Conservation (phyloP, 129 eudicot genomes). For the Lactuca sativa region DNA sequence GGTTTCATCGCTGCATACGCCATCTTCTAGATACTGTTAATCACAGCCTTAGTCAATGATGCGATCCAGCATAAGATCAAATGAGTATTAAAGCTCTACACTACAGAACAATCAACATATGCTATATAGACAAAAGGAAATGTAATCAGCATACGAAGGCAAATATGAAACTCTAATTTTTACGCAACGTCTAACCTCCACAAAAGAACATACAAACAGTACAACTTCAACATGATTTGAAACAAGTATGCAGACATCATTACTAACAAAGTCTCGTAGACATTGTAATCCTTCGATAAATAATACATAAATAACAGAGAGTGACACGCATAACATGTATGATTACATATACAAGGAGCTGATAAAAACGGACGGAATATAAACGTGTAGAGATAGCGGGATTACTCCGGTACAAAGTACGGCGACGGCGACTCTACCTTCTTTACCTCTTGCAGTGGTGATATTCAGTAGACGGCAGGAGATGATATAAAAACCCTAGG, state of each 20-base stretch:
- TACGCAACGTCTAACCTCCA: background rate
- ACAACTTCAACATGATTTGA: background rate
- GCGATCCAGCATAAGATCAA: background rate
- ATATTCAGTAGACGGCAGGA: no score
- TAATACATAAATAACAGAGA: background rate
- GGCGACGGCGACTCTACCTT: no score
- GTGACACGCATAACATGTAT: background rate
- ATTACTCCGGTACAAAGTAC: no score
- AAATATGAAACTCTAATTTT: background rate
- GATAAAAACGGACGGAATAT: no score
- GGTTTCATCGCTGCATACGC: conserved; percentile 91
- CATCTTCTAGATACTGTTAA: conserved; percentile 37
- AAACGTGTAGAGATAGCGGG: no score
- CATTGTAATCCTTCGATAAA: background rate
- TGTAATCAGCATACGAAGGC: background rate
- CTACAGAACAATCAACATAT: background rate
- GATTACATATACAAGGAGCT: background rate
- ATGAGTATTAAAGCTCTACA: background rate
- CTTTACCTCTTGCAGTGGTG: no score
- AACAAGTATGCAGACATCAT: background rate
- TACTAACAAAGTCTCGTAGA: background rate
- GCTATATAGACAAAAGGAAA: background rate
- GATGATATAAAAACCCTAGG: conserved; percentile 33
- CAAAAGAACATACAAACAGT: background rate
- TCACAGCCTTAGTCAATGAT: background rate